phyloP scores from a whole-genome alignment of 2,329 filamentous ascomycete species.

The Clarireedia monteithiana region DNA sequence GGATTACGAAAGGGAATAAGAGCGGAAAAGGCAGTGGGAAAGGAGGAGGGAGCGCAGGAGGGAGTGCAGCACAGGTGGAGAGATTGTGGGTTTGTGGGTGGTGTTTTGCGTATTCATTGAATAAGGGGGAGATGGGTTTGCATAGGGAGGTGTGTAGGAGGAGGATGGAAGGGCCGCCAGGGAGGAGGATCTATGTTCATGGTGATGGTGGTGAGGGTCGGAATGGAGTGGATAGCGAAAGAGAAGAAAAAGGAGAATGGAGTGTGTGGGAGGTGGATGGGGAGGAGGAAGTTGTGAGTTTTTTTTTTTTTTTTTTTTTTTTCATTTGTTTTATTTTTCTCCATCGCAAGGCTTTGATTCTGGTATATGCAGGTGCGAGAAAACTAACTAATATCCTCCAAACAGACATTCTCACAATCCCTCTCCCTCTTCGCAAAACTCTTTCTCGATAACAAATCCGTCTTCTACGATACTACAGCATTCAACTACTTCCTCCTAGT shows the following conservation, averaged over 20 bases:
- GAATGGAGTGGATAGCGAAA: too few relatives aligned
- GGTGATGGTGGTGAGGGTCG: constrained; percentile 7
- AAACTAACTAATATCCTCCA: not conserved
- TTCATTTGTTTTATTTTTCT: not conserved
- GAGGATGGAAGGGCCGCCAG: constrained; percentile 46
- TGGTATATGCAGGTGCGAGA: not conserved
- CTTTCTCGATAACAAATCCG: constrained; percentile 95
- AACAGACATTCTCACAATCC: constrained; percentile 81
- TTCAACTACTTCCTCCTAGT: constrained; percentile 94
- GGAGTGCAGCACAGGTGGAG: constrained; percentile 41
- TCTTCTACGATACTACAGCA: constrained; percentile 91
- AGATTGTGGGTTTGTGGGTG: constrained; percentile 79
- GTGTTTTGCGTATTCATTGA: constrained; percentile 87
- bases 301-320: not conserved
- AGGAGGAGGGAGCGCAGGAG: constrained; percentile 8
- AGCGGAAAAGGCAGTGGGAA: not conserved
- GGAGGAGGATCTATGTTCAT: constrained; percentile 65
- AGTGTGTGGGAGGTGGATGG: constrained; percentile 91
- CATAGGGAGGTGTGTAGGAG: constrained; percentile 51
- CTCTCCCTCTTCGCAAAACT: constrained; percentile 94
- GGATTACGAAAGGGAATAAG: too few relatives aligned
- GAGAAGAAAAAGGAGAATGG: constrained; percentile 44
- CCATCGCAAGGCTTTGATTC: not conserved
- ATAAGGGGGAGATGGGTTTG: constrained; percentile 48
- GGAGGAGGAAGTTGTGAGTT: constrained; percentile 63